Conservation (phyloP, 2,329 filamentous ascomycete genomes). For the Chrysosporium queenslandicum region DNA sequence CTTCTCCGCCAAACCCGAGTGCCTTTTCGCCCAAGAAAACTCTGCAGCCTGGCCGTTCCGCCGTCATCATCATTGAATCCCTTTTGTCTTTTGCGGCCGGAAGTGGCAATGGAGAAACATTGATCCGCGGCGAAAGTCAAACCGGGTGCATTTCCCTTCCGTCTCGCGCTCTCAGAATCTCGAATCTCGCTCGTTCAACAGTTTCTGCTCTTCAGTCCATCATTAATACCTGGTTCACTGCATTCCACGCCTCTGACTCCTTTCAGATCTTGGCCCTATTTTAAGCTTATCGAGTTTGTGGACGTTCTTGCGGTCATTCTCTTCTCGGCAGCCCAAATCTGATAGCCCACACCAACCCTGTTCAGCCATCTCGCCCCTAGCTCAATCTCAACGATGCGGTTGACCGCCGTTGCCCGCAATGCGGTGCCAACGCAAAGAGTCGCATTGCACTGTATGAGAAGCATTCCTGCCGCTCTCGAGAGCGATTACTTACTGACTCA, state of each 20-base stretch:
- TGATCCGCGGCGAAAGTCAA: constrained; percentile 6
- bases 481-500: neutral
- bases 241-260: neutral
- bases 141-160: neutral
- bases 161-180: too few relatives aligned
- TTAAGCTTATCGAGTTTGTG: constrained; percentile 3
- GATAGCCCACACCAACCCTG: constrained; percentile 7
- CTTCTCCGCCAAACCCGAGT: too few relatives aligned
- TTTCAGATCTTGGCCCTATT: neutral
- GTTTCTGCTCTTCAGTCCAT: neutral
- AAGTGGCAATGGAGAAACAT: constrained; percentile 6
- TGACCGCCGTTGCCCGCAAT: constrained; percentile 31
- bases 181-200: neutral
- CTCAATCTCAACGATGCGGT: constrained; percentile 26
- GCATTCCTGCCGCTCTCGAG: neutral
- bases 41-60: too few relatives aligned
- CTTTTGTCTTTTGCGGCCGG: too few relatives aligned
- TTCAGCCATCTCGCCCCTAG: neutral
- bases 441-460: constrained; percentile 8
- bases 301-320: constrained; percentile 11
- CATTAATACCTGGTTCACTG: neutral
- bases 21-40: too few relatives aligned
- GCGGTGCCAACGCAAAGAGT: constrained; percentile 14
- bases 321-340: constrained; percentile 10
- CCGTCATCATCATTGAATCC: too few relatives aligned